A percentile compares a stretch with the other conserved stretches of the same genome.
Evolutionary conservation across 2,329 filamentous ascomycete species (phyloP).

Genomic region (Xylariaceae sp.): DNA sequence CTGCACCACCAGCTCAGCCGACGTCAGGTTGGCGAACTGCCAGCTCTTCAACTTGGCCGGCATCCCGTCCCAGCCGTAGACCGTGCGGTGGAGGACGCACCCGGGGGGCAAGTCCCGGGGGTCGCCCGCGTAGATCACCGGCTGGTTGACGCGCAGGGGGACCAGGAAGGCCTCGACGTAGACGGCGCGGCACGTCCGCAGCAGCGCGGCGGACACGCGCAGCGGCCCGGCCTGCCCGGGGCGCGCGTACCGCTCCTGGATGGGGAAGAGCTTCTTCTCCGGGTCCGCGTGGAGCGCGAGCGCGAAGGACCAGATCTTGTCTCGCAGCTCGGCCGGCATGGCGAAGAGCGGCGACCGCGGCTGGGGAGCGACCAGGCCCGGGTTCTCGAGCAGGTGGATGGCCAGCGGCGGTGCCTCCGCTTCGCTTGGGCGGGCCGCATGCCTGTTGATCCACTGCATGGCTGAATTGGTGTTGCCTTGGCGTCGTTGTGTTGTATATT

Average conservation of each 20-base stretch:
- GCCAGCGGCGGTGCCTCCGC: too few species aligned
- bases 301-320: slow-evolving; percentile 19
- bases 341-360: background rate
- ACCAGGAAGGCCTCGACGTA: slow-evolving; percentile 21
- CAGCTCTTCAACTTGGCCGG: slow-evolving; percentile 14
- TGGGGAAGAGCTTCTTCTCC: background rate
- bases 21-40: slow-evolving; percentile 21
- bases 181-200: slow-evolving; percentile 19
- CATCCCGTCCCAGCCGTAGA: slow-evolving; percentile 3
- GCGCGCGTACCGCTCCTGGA: slow-evolving; percentile 9
- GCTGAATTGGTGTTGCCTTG: too few species aligned
- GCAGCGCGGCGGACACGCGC: slow-evolving; percentile 14
- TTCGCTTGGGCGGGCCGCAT: too few species aligned
- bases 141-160: slow-evolving; percentile 19
- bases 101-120: slow-evolving; percentile 10
- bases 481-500: too few species aligned
- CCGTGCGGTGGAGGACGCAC: slow-evolving; percentile 10
- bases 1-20: slow-evolving; percentile 16
- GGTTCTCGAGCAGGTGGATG: background rate
- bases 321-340: slow-evolving; percentile 31
- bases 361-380: background rate
- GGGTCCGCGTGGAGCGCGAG: slow-evolving; percentile 10
- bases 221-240: slow-evolving; percentile 18
- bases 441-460: too few species aligned
- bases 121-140: slow-evolving; percentile 16